Evolutionary conservation across 1,284 basidiomycete species (phyloP), one percentile per base, ranked within the genome.

Genomic region (Ganoderma boninense): DNA sequence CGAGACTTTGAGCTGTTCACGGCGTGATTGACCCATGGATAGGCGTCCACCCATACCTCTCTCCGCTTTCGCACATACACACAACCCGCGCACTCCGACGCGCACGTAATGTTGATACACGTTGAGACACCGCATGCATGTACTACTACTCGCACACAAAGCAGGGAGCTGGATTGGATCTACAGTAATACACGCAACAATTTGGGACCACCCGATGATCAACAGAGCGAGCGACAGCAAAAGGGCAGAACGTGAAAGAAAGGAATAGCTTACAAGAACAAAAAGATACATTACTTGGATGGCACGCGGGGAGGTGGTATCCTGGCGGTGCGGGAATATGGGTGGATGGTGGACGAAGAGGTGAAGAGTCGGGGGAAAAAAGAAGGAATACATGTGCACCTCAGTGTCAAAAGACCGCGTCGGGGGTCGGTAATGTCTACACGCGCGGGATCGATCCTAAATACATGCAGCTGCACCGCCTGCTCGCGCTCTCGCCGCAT

Each of bases 161-260:
- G 71, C 70, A 70, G 71, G 56, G 62, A 68, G 60, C 57, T 69
- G 65, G 56, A 66, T 66, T 62, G 56, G 70, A 68, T 69, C 65
- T 72, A 73, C 67, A 71, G 66, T 71, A 74, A 76, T 74, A 71
- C 71, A 76, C 74, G 69, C 69, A 69, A 43, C 63, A 62, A 38
- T 63, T 52, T 67, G 57, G 69, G 71, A 66, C 71, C 74, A 72
- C 70, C 66, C 72, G 54, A 70, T 71, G 72, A 71, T 68, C 73
- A 62, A 40, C 18, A 16, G 42, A 20, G 26, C 60, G 23, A 62
- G n/a, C 20, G 38, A 35, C 54, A 54, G 26, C 23, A 52, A 20
- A 52, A 52, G 23, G 13, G 35, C 20, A 23, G 46, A 46, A 23
- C 40, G 64, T 46, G 38, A 13, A 10, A 23, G 23, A 66, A 64